Evolutionary conservation across 2,329 filamentous ascomycete genomes (phyloP), one percentile per base, ranked within the genome.

Genomic region (Clarireedia sp.): DNA sequence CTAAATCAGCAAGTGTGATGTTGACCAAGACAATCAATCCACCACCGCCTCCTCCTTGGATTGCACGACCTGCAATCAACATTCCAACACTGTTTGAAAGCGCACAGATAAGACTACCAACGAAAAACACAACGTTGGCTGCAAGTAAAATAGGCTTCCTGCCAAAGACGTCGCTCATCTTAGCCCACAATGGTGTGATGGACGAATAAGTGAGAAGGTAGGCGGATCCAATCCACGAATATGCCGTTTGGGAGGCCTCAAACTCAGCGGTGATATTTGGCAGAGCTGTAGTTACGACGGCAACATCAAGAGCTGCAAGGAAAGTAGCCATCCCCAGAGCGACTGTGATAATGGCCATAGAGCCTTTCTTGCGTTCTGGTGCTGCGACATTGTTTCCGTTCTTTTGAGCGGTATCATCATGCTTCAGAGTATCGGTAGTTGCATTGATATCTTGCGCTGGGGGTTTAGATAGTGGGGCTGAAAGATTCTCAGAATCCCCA

Each of bases 1-100:
- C 86, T 33, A 86, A 65, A 68, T 87, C 83, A 3, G 77, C 77
- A 55, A 50, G 36, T 17, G 16, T 5, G 3, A 50, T 50, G 8
- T 40, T 23, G 16, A 50, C 48, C 1, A 50, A 16, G 3, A 50
- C 21, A 3, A 36, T 40, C 14, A 50, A 9, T 3, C 48, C 36
- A 33, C 83, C 83, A 21, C 79, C 82, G 10, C 81, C 83, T 48
- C 80, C 73, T 63, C 83, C 83, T 65, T 87, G 83, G 44, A 86
- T 73, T 0, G 79, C 78, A 64, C 83, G 72, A n/a, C 80, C 82
- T 5, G 75, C 76, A 53, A 87, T 78, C 40, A 86, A 72, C 78
- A 86, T 83, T 29, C 76, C 72, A 61, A 86, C 79, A 60, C 75
- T 81, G 54, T 74, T 73, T 12, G 29, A 33, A 33, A 7, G 79